phyloP scores from a whole-genome alignment of 208 protist species.

The Novymonas esmeraldas region DNA sequence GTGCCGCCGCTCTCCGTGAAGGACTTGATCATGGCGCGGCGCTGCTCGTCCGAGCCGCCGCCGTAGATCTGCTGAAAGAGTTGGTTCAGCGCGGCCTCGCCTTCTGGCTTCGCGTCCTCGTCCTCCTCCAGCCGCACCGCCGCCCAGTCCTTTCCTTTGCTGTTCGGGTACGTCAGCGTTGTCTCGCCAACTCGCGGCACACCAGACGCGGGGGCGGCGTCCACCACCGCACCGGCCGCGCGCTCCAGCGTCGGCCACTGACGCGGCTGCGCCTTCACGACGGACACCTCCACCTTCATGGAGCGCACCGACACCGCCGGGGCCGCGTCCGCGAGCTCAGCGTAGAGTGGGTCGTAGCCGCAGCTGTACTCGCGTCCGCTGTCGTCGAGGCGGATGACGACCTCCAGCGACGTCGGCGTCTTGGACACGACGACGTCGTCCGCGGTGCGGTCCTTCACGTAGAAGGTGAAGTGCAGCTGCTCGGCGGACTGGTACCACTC shows the following conservation, averaged over 20 bases:
- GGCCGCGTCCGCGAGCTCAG: slow-evolving; percentile 30
- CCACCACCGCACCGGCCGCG: slow-evolving; percentile 5
- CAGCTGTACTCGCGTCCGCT: slow-evolving; percentile 74
- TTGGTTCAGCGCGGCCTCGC: slow-evolving; percentile 89
- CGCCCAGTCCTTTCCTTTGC: slow-evolving; percentile 85
- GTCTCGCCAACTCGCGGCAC: too few relatives aligned
- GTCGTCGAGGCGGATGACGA: slow-evolving; percentile 66
- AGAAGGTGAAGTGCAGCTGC: slow-evolving; percentile 80
- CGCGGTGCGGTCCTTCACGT: slow-evolving; percentile 71
- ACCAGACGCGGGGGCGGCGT: too few relatives aligned
- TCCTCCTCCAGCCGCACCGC: slow-evolving; percentile 75
- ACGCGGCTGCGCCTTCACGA: slow-evolving; percentile 56
- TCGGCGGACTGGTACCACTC: slow-evolving; percentile 91
- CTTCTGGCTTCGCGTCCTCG: slow-evolving; percentile 89
- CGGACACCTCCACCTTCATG: slow-evolving; percentile 88
- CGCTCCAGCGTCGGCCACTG: slow-evolving; percentile 83
- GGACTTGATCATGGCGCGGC: slow-evolving; percentile 95
- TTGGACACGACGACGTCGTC: slow-evolving; percentile 60
- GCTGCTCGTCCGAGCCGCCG: slow-evolving; percentile 88
- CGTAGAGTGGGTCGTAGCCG: slow-evolving; percentile 70
- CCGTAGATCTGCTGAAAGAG: slow-evolving; percentile 96
- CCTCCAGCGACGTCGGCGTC: slow-evolving; percentile 38
- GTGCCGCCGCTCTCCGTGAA: slow-evolving; percentile 95
- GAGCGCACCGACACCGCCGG: slow-evolving; percentile 52
- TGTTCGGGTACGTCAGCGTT: slow-evolving; percentile 85